A percentile compares a stretch with the other conserved stretches of the same genome.
phyloP scores from a whole-genome alignment of 116 monocot genomes.

The Zostera marina region DNA sequence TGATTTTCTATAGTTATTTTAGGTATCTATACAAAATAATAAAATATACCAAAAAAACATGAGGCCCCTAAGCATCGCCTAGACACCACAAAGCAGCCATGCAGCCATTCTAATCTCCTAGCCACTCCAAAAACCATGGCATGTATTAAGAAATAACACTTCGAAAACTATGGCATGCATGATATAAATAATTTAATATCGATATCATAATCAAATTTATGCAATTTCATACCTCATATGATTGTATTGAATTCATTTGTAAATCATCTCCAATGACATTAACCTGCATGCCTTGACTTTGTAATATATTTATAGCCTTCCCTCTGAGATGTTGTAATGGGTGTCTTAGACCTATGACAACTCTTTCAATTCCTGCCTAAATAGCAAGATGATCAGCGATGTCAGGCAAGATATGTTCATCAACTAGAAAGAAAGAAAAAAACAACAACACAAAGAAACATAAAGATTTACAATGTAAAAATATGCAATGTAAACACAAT shows the following conservation, averaged over 20 bases:
- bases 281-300: conserved; percentile 66
- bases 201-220: not conserved
- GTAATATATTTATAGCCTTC: conserved; percentile 47
- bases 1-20: no score
- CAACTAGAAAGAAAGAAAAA: not conserved
- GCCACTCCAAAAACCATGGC: no score
- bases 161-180: no score
- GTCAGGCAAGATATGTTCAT: not conserved
- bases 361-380: conserved; percentile 96
- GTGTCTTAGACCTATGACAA: conserved; percentile 81
- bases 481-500: not conserved
- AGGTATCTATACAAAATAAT: no score
- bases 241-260: conserved; percentile 39
- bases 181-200: not conserved
- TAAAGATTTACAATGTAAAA: not conserved
- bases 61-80: no score
- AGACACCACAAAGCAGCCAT: no score
- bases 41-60: no score
- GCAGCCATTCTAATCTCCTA: no score
- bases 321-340: conserved; percentile 81
- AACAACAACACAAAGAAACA: not conserved
- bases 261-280: conserved; percentile 84
- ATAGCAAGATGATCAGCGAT: conserved; percentile 1
- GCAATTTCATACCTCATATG: conserved; percentile 40
- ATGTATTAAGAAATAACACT: no score